Conservation (phyloP, 306 rosid genomes). For the Rubus idaeus region DNA sequence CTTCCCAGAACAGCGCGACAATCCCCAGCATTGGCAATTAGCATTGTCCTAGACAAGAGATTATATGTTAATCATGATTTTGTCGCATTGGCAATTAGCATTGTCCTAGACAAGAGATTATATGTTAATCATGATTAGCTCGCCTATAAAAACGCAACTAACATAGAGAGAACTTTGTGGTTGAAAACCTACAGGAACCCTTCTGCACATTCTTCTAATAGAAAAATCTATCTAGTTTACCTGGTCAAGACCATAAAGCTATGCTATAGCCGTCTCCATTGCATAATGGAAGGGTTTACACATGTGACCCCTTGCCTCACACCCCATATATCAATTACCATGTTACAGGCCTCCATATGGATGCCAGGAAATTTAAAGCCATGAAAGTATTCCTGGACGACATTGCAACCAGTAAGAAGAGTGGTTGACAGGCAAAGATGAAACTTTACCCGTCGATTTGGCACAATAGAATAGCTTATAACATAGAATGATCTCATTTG, state of each 20-base stretch:
- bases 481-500: not conserved
- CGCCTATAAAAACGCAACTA: not conserved
- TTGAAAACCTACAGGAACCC: not conserved
- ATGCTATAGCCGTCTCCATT: conserved; percentile 2
- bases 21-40: conserved; percentile 30
- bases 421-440: not conserved
- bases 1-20: conserved; percentile 34
- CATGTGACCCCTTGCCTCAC: conserved; percentile 15
- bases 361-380: not conserved
- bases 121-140: not conserved
- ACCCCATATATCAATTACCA: conserved; percentile 3
- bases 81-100: conserved; percentile 29
- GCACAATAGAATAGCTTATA: not conserved
- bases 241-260: not conserved
- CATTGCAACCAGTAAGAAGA: conserved; percentile 1
- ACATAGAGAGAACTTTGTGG: not conserved
- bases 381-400: conserved; percentile 1
- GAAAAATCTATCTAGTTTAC: conserved; percentile 1
- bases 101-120: conserved; percentile 15
- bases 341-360: conserved; percentile 12
- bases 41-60: conserved; percentile 19
- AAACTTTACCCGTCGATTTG: not conserved
- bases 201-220: not conserved
- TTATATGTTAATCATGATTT: not conserved
- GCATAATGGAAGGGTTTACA: not conserved